Evolutionary conservation across 257 asterid genomes (phyloP), one percentile per base, ranked within the genome.

Genomic region (Sherardia arvensis): DNA sequence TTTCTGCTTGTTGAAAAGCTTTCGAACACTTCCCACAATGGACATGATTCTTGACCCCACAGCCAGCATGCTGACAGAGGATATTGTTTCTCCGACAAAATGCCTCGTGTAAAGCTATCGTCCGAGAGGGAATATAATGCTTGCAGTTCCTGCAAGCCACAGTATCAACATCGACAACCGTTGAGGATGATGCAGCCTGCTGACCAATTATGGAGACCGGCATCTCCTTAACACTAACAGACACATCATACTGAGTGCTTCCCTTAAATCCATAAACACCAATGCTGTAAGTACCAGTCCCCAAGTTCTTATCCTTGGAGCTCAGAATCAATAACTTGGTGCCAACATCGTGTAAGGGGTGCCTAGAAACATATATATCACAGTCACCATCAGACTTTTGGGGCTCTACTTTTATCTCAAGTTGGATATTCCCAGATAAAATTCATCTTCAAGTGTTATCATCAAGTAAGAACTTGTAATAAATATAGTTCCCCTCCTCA

Each of bases 11-110:
- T n/a, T n/a, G n/a, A n/a, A n/a, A n/a, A n/a, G n/a, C n/a, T n/a
- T n/a, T n/a, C n/a, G n/a, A n/a, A n/a, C n/a, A n/a, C n/a, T n/a
- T n/a, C n/a, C n/a, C n/a, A n/a, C n/a, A n/a, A n/a, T n/a, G n/a
- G n/a, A n/a, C n/a, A n/a, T n/a, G n/a, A n/a, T n/a, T 84, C 56
- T 80, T 81, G 36, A 92, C 80, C 49, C 91, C 95, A 66, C 99
- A 92, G 73, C 84, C 83, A 64, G 76, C 68, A 79, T 89, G 84
- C 76, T 77, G 80, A 73, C 99, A 92, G 61, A 87, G 57, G 5
- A 73, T 43, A 72, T 92, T 92, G 76, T 92, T 93, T 67, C 99
- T 82, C 59, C 81, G 76, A 69, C 99, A 92, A 68, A 80, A 92
- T 11, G 94, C 96, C 71, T 89, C 99, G 64, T 92, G 99, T 43